These are phyloP conservation scores for Pseudonitzschia pungens DNA, from an alignment of 108 stramenopile species.

Conservation along the genomic window DNA sequence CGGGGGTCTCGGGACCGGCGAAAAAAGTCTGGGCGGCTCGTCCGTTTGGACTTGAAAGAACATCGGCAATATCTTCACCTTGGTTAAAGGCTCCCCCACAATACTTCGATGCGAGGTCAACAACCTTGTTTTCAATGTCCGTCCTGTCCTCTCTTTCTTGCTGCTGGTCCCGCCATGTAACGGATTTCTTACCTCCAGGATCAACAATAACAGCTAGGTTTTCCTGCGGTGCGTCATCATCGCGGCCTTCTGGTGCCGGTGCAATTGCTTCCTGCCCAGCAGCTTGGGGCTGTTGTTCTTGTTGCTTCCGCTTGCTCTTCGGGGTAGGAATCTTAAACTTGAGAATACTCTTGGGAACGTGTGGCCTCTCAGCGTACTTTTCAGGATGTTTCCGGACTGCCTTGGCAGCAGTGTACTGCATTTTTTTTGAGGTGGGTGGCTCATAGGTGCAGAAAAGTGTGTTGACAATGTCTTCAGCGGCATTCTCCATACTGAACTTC, in stretches of 20 bases:
- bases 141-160: not conserved
- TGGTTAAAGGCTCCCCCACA: not conserved
- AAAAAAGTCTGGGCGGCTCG: not conserved
- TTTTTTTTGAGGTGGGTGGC: conserved; percentile 37
- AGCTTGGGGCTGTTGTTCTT: not conserved
- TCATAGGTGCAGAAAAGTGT: conserved; percentile 54
- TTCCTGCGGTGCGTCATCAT: conserved; percentile 1
- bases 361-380: conserved; percentile 2
- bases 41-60: conserved; percentile 2
- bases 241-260: conserved; percentile 11
- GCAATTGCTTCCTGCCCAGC: not conserved
- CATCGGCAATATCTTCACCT: conserved; percentile 1
- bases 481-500: conserved; percentile 33
- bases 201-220: not conserved
- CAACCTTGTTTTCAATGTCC: conserved; percentile 11
- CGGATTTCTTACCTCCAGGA: conserved; percentile 12
- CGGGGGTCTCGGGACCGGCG: not conserved
- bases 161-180: conserved; percentile 39
- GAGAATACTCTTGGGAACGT: conserved; percentile 5
- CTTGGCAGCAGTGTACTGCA: conserved; percentile 24
- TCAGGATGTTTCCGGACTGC: conserved; percentile 10
- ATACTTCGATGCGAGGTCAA: not conserved
- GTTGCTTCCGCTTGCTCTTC: not conserved
- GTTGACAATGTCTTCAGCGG: conserved; percentile 50
- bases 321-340: not conserved